These are phyloP conservation scores for Kondoa subrosea DNA, from an alignment of 768 basidiomycete genomes.

Conservation along the genomic window DNA sequence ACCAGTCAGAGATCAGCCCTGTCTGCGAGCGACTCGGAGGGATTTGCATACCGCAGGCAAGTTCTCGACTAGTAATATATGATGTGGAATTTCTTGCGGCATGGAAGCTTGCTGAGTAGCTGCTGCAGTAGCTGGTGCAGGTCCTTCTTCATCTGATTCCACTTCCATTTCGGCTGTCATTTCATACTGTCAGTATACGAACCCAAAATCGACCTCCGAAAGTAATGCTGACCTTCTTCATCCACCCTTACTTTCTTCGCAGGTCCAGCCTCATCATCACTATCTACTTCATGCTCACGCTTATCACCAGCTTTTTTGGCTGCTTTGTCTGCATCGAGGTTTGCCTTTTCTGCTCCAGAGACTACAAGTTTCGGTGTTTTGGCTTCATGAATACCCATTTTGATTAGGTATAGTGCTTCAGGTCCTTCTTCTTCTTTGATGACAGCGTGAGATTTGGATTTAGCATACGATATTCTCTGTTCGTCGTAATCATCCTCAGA, in stretches of 20 bases:
- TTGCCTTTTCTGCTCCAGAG: slow-evolving; percentile 35
- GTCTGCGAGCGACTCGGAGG: neutral
- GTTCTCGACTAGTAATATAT: slow-evolving; percentile 58
- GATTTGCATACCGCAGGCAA: slow-evolving; percentile 50
- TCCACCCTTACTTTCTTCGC: slow-evolving; percentile 60
- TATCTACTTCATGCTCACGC: slow-evolving; percentile 33
- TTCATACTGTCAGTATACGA: no score
- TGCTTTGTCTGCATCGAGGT: slow-evolving; percentile 35
- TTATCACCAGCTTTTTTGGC: slow-evolving; percentile 41
- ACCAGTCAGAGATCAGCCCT: neutral
- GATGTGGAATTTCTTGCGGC: slow-evolving; percentile 16
- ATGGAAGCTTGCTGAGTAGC: slow-evolving; percentile 38
- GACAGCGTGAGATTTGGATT: slow-evolving; percentile 72
- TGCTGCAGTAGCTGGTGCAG: slow-evolving; percentile 37
- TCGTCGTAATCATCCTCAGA: no score
- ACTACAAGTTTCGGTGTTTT: slow-evolving; percentile 32
- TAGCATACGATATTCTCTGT: slow-evolving; percentile 82
- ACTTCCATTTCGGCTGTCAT: slow-evolving; percentile 20
- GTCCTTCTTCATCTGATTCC: slow-evolving; percentile 29
- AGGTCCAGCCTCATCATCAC: slow-evolving; percentile 40
- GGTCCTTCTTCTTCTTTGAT: slow-evolving; percentile 49
- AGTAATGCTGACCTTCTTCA: slow-evolving; percentile 33
- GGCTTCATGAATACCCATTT: slow-evolving; percentile 36
- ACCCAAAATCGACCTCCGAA: neutral
- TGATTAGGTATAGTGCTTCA: slow-evolving; percentile 31